Evolutionary conservation across 441 rosid genomes (phyloP), one percentile per base, ranked within the genome.

Genomic region (Gossypium davidsonii): DNA sequence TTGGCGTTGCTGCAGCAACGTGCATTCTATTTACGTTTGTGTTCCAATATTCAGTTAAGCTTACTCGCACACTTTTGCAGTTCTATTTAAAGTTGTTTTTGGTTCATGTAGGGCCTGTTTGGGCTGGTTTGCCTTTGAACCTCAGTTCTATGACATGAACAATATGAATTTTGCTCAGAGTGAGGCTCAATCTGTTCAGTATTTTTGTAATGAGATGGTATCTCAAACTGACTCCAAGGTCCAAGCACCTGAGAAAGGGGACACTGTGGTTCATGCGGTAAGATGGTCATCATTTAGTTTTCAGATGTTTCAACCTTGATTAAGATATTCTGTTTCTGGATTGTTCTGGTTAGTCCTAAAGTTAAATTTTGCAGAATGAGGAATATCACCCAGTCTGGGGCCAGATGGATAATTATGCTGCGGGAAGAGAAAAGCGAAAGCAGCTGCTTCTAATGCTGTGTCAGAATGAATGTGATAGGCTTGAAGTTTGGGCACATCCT

Each of bases 401-500:
- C 76, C 88, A 90, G 77, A 85, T 93, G 90, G 98, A 89, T 74
- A 90, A 88, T 79, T 90, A 90, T 83, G 79, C 81, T 53, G 63
- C 77, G 56, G 98, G 90, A 81, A 91, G 87, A 83, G 99, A 91
- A 82, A 95, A 88, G 75, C 79, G 97, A 75, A 95, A 84, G 85
- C 99, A 93, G 77, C 87, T 95, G 75, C 98, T 95, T 84, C 73
- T 93, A 80, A 88, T 91, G 97, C 85, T 95, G 49, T 90, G 98
- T 81, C 98, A 93, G 82, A 89, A 90, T 80, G 99, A 95, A 86
- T 91, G 96, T 83, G 99, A 95, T 77, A 87, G 99, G 86, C 99
- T 95, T 83, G 98, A 91, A 53, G 99, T 93, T 75, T 95, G 99
- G 99, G 95, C 99, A 44, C 92, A 91, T 69, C 99, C 99, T 73